phyloP scores from a whole-genome alignment of 257 asterid genomes.

The Primulina tabacum region DNA sequence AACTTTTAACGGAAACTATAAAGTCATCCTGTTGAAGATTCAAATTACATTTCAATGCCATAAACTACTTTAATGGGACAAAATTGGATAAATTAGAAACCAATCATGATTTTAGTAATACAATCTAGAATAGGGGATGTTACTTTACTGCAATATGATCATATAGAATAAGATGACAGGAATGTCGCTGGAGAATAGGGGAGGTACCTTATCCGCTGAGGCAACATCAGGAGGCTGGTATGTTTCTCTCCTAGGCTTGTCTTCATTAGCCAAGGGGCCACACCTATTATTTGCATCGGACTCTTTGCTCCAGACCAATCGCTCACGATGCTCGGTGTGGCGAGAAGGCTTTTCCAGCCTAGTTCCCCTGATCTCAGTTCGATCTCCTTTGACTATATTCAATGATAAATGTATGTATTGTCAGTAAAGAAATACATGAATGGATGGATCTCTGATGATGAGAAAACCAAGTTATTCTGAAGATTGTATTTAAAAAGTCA shows the following conservation, averaged over 20 bases:
- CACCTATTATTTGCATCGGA: constrained; percentile 34
- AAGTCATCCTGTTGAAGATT: neutral
- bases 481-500: no score
- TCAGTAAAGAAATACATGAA: constrained; percentile 17
- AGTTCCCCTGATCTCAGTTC: constrained; percentile 27
- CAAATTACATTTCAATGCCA: neutral
- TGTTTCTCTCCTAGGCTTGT: constrained; percentile 40
- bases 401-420: constrained; percentile 20
- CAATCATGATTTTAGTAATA: neutral
- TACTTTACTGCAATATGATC: no score
- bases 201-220: constrained; percentile 48
- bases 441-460: neutral
- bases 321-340: constrained; percentile 35
- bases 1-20: neutral
- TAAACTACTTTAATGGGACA: neutral
- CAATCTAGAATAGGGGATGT: neutral
- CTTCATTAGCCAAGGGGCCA: constrained; percentile 34
- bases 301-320: constrained; percentile 36
- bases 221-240: constrained; percentile 33
- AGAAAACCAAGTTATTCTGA: constrained; percentile 1
- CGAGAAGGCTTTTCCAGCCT: constrained; percentile 41
- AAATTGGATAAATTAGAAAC: neutral
- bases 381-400: constrained; percentile 36
- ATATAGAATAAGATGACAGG: constrained; percentile 2
- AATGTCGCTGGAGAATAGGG: neutral